Base-by-base conservation (phyloP, 31 red algal species). In the Asparagopsis taxiformis region DNA sequence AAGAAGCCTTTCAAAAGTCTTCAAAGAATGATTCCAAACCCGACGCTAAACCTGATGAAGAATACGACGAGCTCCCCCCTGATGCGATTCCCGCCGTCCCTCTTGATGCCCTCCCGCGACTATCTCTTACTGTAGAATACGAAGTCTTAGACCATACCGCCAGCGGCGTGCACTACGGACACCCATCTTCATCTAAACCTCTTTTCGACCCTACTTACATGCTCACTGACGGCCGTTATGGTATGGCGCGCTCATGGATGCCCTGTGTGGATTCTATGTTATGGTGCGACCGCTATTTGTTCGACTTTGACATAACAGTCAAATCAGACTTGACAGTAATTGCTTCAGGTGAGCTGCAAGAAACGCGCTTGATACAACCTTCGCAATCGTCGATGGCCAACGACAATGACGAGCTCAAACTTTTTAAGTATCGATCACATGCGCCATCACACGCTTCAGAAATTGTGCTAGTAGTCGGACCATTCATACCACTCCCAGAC, bases 171-270 rank as follows among this genome's bases (percentile, higher is more conserved):
- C 74, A 66, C 49, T 66, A 58, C 62, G 80, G 68, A 23, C 60
- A 85, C 56, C 32, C n/a, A 3, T 24, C 58, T 7, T 65, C 58
- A 8, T 26, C 68, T 10, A 74, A 70, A 4, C 51, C 31, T 6
- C 34, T 85, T 20, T 24, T 65, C 49, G 80, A 85, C 63, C 80
- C 80, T 31, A 39, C 74, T 51, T 85, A 85, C 51, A 72, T 87
- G 82, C 65, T 87, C 43, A 77, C 72, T 28, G 82, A 87, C 11
- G 72, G 72, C 46, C 72, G 82, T 15, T 76, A 59, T 22, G 82
- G 82, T n/a, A 76, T 76, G 82, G 82, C 82, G 28, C 70, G 82
- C 13, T 77, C 69, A 54, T 87, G 82, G 82, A 87, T 87, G 82
- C 82, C 82, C 15, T 87, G 82, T 48, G 35, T 87, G 35, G 82